A percentile compares a stretch with the other conserved stretches of the same genome.
Conservation (phyloP, 345 rosid species). For the Pugionium dolabratum region DNA sequence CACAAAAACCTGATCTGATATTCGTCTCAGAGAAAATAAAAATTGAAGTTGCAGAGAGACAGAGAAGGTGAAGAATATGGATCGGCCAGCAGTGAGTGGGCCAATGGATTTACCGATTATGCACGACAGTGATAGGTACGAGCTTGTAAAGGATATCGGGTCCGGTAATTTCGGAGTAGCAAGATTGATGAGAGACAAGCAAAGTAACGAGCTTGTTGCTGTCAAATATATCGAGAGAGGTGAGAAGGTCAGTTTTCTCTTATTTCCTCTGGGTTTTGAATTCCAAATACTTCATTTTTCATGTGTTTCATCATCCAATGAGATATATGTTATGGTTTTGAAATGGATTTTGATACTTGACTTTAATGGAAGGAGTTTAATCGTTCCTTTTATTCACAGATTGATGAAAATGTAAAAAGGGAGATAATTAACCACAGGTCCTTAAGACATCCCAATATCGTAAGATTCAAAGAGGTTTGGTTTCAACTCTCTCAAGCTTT, state of each 20-base stretch:
- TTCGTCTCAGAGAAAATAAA: not conserved
- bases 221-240: constrained; percentile 95
- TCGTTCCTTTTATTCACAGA: constrained; percentile 47
- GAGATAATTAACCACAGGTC: constrained; percentile 93
- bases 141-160: constrained; percentile 78
- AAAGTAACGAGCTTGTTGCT: constrained; percentile 82
- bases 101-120: constrained; percentile 71
- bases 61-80: constrained; percentile 47
- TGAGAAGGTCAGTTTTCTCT: constrained; percentile 56
- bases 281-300: not conserved
- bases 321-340: constrained; percentile 12
- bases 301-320: not conserved
- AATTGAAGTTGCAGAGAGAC: constrained; percentile 2
- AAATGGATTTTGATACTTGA: constrained; percentile 3
- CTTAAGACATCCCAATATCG: constrained; percentile 85
- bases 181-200: constrained; percentile 76
- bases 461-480: constrained; percentile 88
- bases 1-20: constrained; percentile 1
- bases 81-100: constrained; percentile 67
- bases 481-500: constrained; percentile 15
- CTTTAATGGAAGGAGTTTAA: not conserved
- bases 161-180: constrained; percentile 95
- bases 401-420: constrained; percentile 94
- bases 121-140: constrained; percentile 56
- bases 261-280: not conserved